Percentiles rank a stretch among this genome's conserved stretches.
These are phyloP conservation scores for Wickerhamiella kazuoi DNA, from an alignment of 805 yeast genomes.

Conservation along the genomic window DNA sequence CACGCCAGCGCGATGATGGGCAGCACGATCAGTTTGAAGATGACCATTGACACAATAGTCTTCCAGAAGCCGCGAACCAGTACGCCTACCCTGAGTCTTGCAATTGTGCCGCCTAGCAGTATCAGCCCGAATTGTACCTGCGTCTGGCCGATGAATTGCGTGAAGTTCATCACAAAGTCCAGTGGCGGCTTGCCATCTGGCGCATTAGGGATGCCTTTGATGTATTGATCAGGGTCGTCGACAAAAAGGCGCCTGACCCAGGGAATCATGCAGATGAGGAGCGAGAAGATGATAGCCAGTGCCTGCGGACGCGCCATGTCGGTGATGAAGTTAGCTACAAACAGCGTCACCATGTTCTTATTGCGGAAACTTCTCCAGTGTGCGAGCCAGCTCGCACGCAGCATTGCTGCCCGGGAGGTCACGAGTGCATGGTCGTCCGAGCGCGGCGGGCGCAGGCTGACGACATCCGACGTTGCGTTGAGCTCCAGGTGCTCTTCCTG, in stretches of 20 bases:
- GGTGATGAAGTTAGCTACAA: constrained; percentile 27
- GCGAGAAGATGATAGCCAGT: constrained; percentile 43
- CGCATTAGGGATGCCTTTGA: constrained; percentile 42
- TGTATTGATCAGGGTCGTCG: constrained; percentile 26
- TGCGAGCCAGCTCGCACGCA: neutral
- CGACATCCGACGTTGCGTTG: constrained; percentile 2
- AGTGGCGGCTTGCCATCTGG: constrained; percentile 77
- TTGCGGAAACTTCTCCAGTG: constrained; percentile 9
- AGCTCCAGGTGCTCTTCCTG: neutral
- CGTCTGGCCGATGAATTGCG: constrained; percentile 67
- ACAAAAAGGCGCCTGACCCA: constrained; percentile 57
- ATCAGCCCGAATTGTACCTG: constrained; percentile 76
- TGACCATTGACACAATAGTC: constrained; percentile 39
- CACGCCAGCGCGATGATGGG: constrained; percentile 67
- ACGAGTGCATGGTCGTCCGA: neutral
- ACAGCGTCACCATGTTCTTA: constrained; percentile 6
- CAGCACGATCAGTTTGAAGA: constrained; percentile 42
- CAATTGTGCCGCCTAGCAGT: constrained; percentile 72
- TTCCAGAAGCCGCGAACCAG: constrained; percentile 53
- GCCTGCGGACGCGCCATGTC: constrained; percentile 47
- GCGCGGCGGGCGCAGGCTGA: neutral
- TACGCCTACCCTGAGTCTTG: constrained; percentile 42
- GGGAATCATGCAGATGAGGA: constrained; percentile 67
- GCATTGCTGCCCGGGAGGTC: neutral
- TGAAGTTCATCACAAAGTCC: constrained; percentile 67